Base-by-base conservation (phyloP, 306 rosid genomes). In the Arachis hypogaea region DNA sequence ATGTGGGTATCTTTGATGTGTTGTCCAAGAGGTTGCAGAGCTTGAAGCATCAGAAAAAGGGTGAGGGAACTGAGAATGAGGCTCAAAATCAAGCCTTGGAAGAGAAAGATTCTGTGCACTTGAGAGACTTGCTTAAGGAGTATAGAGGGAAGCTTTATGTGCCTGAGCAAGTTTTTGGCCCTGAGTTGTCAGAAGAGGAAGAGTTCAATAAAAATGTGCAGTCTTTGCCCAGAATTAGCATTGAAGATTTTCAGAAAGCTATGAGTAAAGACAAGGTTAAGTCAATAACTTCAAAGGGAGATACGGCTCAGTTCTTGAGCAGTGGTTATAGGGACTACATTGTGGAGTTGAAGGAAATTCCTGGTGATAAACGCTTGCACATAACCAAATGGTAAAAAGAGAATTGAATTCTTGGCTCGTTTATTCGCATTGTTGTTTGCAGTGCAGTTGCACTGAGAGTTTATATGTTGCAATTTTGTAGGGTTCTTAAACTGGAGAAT, bases 101-200 rank as follows among this genome's bases (percentile, higher is more conserved):
- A 10, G 84, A 75, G 83, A 72, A 55, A 69, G 85, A 82, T 58
- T 87, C 85, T 74, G 97, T 93, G 68, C 80, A 83, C 82, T 88
- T 93, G 86, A 88, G 84, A 14, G 94, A 93, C 59, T 82, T 93
- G 76, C 73, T 94, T 82, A 91, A 94, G 77, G 89, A 88, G 89
- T 86, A 94, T 63, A 92, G 75, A 81, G 99, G 99, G 78, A 92
- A 94, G 78, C 93, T 92, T 2, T 92, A 92, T 57, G 99, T 94
- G 76, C 99, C 99, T 0, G 99, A 94, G 84, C 99, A 92, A 73
- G 61, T 90, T 77, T 94, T 94, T 22, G 86, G 90, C 43, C 7
- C 76, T 0, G 68, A 75, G 44, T 73, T 92, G 49, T 85, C 97
- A 0, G 98, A 94, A 77, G 97, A 89, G 79, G 96, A 92, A 51